Evolutionary conservation across 2,329 filamentous ascomycete species (phyloP).

Genomic region (Aureobasidium sp.): DNA sequence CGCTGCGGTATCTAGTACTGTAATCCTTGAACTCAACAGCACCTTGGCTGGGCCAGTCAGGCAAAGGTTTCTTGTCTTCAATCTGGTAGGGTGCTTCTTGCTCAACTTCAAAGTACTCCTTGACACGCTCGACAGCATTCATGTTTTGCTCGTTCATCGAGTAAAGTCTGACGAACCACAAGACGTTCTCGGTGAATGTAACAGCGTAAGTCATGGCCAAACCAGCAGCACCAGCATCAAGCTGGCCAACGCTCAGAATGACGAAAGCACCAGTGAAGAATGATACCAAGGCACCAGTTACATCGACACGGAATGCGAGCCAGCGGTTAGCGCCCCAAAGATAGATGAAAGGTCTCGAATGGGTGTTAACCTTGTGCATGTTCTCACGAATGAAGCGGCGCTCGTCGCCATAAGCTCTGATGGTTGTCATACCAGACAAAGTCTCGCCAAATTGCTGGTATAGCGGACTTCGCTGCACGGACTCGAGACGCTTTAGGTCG

Average conservation of each 20-base stretch:
- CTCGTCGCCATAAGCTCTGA: conserved; percentile 92
- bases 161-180: conserved; percentile 94
- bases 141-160: conserved; percentile 97
- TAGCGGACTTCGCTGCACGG: conserved; percentile 83
- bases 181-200: conserved; percentile 90
- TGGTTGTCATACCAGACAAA: conserved; percentile 87
- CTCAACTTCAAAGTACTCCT: conserved; percentile 94
- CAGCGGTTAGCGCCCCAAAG: conserved; percentile 95
- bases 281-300: conserved; percentile 80
- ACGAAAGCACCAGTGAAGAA: conserved; percentile 94
- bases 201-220: conserved; percentile 93
- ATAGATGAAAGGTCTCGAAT: conserved; percentile 90
- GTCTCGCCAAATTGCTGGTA: conserved; percentile 99
- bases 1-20: conserved; percentile 77
- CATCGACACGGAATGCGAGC: conserved; percentile 86
- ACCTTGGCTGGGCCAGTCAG: conserved; percentile 78
- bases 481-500: conserved; percentile 90
- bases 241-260: conserved; percentile 68
- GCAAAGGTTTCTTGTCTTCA: conserved; percentile 65
- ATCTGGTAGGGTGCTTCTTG: conserved; percentile 78
- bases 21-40: conserved; percentile 83
- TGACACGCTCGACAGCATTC: conserved; percentile 96
- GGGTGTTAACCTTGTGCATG: conserved; percentile 75
- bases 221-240: conserved; percentile 87
- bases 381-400: conserved; percentile 91